Evolutionary conservation across 768 basidiomycete species (phyloP).

Genomic region (Guyanaporus albipodus): DNA sequence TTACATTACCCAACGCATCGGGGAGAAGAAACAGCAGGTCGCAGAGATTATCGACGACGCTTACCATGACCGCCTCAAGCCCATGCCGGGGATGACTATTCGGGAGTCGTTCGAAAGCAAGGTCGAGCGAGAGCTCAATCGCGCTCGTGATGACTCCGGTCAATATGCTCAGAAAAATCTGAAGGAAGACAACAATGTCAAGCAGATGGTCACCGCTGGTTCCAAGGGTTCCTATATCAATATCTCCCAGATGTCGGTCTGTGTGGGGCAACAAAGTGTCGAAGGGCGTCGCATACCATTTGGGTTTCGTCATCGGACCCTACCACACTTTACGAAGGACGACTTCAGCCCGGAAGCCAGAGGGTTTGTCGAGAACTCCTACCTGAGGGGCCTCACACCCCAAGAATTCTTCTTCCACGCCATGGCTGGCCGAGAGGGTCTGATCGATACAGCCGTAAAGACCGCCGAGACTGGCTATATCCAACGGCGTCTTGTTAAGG

Average conservation of each 20-base stretch:
- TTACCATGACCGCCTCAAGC: conserved; percentile 80
- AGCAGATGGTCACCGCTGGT: conserved; percentile 99
- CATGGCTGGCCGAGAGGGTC: conserved; percentile 98
- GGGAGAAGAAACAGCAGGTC: conserved; percentile 78
- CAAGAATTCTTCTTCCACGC: conserved; percentile 99
- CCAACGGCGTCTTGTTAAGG: conserved; percentile 96
- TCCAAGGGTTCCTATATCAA: conserved; percentile 99
- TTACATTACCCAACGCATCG: conserved; percentile 79
- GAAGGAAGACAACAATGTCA: conserved; percentile 99
- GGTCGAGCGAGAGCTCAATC: conserved; percentile 87
- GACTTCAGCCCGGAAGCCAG: conserved; percentile 97
- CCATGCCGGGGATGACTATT: conserved; percentile 97
- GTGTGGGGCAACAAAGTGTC: conserved; percentile 97
- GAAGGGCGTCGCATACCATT: conserved; percentile 98
- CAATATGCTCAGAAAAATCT: conserved; percentile 94
- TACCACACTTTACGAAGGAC: conserved; percentile 98
- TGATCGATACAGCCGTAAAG: conserved; percentile 99
- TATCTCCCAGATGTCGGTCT: conserved; percentile 99
- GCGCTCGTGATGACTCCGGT: conserved; percentile 93
- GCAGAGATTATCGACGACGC: conserved; percentile 75
- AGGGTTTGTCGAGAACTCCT: conserved; percentile 99
- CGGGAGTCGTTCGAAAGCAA: conserved; percentile 96
- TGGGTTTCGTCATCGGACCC: conserved; percentile 93
- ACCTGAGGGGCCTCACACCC: conserved; percentile 91
- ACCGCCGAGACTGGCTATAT: conserved; percentile 99